These are phyloP conservation scores for Ceratobasidium sp. DNA, from an alignment of 1,284 basidiomycete species.

Conservation along the genomic window DNA sequence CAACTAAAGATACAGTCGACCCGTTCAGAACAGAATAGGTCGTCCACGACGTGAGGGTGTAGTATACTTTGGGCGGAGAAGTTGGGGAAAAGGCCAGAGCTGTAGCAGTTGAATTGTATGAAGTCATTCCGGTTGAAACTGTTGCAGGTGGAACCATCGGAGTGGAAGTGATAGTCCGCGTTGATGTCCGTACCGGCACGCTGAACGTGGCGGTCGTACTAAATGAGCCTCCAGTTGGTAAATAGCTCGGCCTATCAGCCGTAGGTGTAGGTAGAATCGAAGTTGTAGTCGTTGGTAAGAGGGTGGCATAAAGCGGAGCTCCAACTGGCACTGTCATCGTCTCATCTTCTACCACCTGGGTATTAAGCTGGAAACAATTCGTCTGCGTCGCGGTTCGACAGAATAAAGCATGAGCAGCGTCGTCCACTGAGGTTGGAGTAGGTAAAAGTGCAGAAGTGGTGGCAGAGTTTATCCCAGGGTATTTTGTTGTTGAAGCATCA, in stretches of 20 bases:
- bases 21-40: constrained; percentile 12
- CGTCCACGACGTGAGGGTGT: constrained; percentile 16
- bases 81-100: background rate
- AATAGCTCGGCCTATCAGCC: too few relatives aligned
- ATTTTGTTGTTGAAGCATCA: too few relatives aligned
- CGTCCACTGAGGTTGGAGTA: background rate
- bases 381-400: too few relatives aligned
- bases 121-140: background rate
- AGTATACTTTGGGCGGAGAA: background rate
- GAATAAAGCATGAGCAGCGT: too few relatives aligned
- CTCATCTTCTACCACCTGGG: too few relatives aligned
- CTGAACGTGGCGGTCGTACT: background rate
- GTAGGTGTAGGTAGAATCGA: too few relatives aligned
- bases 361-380: too few relatives aligned
- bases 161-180: too few relatives aligned
- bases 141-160: background rate
- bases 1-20: constrained; percentile 12
- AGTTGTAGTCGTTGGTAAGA: too few relatives aligned
- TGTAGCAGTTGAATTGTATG: background rate
- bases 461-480: too few relatives aligned
- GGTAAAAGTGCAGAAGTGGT: background rate
- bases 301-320: too few relatives aligned
- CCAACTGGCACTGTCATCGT: too few relatives aligned
- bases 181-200: background rate
- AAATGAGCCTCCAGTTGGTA: background rate